phyloP scores from a whole-genome alignment of 768 basidiomycete species.

The Royoungia palumana region DNA sequence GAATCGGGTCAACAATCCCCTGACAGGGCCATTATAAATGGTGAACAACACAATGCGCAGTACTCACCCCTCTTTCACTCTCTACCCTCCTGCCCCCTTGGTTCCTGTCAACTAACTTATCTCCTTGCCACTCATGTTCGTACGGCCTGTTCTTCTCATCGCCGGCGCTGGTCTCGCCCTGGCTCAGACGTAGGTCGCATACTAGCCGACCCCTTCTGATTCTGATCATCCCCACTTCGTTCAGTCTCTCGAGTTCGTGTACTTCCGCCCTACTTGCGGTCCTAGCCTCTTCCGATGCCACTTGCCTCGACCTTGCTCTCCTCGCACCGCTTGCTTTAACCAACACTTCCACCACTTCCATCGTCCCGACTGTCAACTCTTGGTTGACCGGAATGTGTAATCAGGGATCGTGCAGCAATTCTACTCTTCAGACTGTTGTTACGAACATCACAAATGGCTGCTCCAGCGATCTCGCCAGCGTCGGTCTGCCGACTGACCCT shows the following conservation, averaged over 20 bases:
- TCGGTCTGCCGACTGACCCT: conserved; percentile 22
- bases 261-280: conserved; percentile 43
- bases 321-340: conserved; percentile 28
- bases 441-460: conserved; percentile 54
- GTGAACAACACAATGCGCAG: conserved; percentile 9
- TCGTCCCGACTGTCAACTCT: conserved; percentile 45
- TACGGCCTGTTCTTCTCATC: conserved; percentile 24
- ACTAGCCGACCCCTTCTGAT: background rate
- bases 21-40: conserved; percentile 15
- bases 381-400: conserved; percentile 63
- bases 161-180: conserved; percentile 35
- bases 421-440: conserved; percentile 53
- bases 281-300: conserved; percentile 33
- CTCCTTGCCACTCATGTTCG: conserved; percentile 21
- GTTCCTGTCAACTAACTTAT: background rate
- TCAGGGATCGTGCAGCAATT: conserved; percentile 53
- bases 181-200: conserved; percentile 43
- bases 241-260: conserved; percentile 38
- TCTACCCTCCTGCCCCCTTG: background rate
- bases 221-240: background rate
- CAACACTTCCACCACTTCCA: conserved; percentile 28
- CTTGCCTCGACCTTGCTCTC: conserved; percentile 40
- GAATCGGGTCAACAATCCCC: background rate
- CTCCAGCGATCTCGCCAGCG: conserved; percentile 34
- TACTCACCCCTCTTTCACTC: background rate